A percentile compares a stretch with the other conserved stretches of the same genome.
These are phyloP conservation scores for Panus rudis DNA, from an alignment of 768 basidiomycete species.

Conservation along the genomic window DNA sequence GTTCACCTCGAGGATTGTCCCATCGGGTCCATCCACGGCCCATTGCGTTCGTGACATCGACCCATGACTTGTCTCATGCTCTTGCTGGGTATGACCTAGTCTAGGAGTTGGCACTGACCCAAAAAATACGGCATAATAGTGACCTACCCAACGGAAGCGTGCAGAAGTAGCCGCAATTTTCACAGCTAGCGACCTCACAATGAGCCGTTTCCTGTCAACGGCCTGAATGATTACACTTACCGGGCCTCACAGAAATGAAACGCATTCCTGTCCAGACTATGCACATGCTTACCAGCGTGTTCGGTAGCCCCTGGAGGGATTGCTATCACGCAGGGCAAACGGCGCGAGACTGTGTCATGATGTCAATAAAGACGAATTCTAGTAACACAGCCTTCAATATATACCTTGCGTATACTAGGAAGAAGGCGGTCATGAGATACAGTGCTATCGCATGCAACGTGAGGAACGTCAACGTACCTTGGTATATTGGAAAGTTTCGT, in stretches of 20 bases:
- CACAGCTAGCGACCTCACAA: constrained; percentile 36
- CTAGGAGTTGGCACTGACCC: neutral
- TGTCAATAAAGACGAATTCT: neutral
- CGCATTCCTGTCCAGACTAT: constrained; percentile 35
- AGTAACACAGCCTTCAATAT: neutral
- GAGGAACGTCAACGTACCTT: constrained; percentile 33
- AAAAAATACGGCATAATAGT: neutral
- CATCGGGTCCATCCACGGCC: constrained; percentile 48
- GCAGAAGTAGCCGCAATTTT: constrained; percentile 52
- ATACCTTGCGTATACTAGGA: constrained; percentile 48
- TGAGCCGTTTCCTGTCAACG: neutral
- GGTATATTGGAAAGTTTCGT: constrained; percentile 59
- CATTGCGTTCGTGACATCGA: constrained; percentile 55
- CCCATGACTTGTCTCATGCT: constrained; percentile 58
- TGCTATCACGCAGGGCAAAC: constrained; percentile 39
- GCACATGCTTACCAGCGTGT: constrained; percentile 45
- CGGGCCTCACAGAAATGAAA: constrained; percentile 51
- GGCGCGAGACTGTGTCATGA: constrained; percentile 35
- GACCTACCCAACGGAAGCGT: constrained; percentile 44
- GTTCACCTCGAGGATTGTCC: constrained; percentile 41
- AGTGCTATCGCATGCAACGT: neutral
- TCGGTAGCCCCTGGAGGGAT: constrained; percentile 35
- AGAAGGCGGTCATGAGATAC: neutral
- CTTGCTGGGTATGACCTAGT: constrained; percentile 49
- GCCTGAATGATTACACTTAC: constrained; percentile 20